Evolutionary conservation across 1,139 yeast genomes (phyloP), one percentile per base, ranked within the genome.

Genomic region (Blastobotrys raffinosifermentans): DNA sequence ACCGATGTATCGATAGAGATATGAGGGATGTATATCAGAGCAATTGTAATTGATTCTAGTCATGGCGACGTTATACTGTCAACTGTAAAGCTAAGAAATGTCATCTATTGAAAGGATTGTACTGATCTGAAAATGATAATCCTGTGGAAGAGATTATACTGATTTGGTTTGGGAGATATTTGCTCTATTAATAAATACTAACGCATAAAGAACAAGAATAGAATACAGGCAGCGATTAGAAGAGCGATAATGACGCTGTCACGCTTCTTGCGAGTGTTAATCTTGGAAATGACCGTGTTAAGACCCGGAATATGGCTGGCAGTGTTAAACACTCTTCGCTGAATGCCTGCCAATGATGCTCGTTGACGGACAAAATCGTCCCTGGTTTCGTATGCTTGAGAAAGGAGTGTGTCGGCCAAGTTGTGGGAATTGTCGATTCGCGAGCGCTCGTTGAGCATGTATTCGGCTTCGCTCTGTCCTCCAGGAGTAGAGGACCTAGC

Each of bases 361-460:
- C 94, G 69, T 62, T 91, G 98, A 35, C 79, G 69, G 38, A 73
- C 52, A 39, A 91, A 72, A 54, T 84, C 94, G 46, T 91, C 96
- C 45, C 97, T 69, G 0, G 98, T 87, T 49, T 81, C 83, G 61
- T 77, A 81, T 0, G 96, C 98, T 56, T 83, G 93, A 18, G 76
- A 75, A 26, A 91, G 69, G 40, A 91, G 66, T 34, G 83, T 65
- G 55, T 91, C 96, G 5, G 95, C 85, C 45, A 87, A 67, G 32
- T 72, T 70, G 57, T 86, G 80, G 31, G 93, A 79, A 39, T 70
- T 70, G 49, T 84, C 86, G 17, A 82, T 82, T 37, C 96, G 68
- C 25, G 73, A 68, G 11, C 86, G 63, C 60, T 91, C 98, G 41
- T 80, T 80, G 41, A 83, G 69, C 56, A 84, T 79, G 58, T 89